These are phyloP conservation scores for Pachyrhizus erosus DNA, from an alignment of 306 rosid genomes.

Conservation along the genomic window DNA sequence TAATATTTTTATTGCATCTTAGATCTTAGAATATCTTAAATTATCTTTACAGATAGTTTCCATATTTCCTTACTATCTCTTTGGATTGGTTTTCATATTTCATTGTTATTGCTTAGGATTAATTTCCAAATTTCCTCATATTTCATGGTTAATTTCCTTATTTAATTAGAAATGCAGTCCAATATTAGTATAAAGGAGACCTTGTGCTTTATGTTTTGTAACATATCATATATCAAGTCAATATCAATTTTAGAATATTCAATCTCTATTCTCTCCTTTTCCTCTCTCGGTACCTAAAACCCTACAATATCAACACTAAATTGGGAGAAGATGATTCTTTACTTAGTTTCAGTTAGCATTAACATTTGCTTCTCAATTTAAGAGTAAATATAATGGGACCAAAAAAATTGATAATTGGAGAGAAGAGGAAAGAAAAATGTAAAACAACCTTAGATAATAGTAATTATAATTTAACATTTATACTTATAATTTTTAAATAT, in stretches of 20 bases:
- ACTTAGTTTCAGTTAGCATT: background rate
- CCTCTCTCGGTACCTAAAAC: background rate
- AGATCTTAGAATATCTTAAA: background rate
- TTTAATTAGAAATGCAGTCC: constrained; percentile 1
- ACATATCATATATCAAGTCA: background rate
- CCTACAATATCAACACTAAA: background rate
- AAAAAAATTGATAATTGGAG: background rate
- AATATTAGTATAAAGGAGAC: background rate
- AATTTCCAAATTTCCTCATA: background rate
- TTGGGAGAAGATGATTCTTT: constrained; percentile 20
- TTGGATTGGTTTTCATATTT: background rate
- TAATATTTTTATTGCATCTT: background rate
- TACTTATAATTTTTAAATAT: background rate
- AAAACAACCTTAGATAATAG: background rate
- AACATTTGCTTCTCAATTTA: background rate
- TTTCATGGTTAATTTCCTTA: background rate
- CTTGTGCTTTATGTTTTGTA: background rate
- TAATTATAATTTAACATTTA: background rate
- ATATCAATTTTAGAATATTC: background rate
- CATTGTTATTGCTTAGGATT: background rate
- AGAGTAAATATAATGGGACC: background rate
- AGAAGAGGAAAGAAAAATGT: background rate
- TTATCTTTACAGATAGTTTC: background rate
- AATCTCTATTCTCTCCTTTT: background rate
- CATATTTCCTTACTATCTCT: background rate